phyloP scores from a whole-genome alignment of 2,329 filamentous ascomycete genomes.

The Botryotinia convoluta region DNA sequence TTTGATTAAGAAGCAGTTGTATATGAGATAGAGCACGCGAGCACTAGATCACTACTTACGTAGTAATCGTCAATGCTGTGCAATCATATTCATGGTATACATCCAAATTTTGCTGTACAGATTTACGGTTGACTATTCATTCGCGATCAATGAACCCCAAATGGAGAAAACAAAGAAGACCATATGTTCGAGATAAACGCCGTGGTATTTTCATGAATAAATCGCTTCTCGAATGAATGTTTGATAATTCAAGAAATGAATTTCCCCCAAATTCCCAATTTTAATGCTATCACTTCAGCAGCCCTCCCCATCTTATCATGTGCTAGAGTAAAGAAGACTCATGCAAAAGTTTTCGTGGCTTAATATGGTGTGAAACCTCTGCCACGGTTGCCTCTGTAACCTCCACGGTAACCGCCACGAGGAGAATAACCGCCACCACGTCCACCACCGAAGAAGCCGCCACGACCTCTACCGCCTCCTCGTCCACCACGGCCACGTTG shows the following conservation, averaged over 20 bases:
- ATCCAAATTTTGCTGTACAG: neutral
- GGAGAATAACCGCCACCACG: slow-evolving; percentile 39
- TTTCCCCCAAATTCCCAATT: slow-evolving; percentile 1
- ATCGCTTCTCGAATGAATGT: neutral
- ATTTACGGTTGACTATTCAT: neutral
- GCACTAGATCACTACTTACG: neutral
- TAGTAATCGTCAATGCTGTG: neutral
- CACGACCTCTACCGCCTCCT: slow-evolving; percentile 47
- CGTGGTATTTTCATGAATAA: slow-evolving; percentile 11
- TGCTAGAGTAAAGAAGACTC: neutral
- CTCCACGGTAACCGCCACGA: slow-evolving; percentile 59
- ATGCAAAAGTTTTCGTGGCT: slow-evolving; percentile 18
- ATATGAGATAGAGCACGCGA: neutral
- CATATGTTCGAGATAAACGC: slow-evolving; percentile 9
- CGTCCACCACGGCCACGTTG: slow-evolving; percentile 65
- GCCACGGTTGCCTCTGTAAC: slow-evolving; percentile 53
- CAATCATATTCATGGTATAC: neutral
- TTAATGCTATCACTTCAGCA: slow-evolving; percentile 3
- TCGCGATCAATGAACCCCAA: neutral
- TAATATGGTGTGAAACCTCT: slow-evolving; percentile 66
- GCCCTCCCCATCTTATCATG: slow-evolving; percentile 5
- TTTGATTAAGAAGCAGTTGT: neutral
- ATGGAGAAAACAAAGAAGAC: slow-evolving; percentile 4
- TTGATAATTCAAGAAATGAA: slow-evolving; percentile 1
- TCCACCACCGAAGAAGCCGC: slow-evolving; percentile 43